Percentiles rank a stretch among this genome's conserved stretches.
Evolutionary conservation across 257 asterid species (phyloP).

Genomic region (Przewalskia tangutica): DNA sequence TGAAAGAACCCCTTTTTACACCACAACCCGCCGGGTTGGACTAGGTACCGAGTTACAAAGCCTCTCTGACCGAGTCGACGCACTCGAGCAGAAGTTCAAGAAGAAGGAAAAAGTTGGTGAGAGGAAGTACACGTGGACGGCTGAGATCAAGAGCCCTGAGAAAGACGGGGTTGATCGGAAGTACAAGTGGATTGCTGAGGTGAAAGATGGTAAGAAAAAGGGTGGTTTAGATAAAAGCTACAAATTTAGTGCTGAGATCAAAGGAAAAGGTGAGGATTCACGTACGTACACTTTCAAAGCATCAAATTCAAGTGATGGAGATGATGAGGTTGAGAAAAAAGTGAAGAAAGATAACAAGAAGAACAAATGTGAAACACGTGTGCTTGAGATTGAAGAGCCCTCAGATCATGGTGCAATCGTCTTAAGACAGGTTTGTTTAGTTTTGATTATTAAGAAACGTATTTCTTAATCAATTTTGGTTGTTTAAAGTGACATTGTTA

Average conservation of each 20-base stretch:
- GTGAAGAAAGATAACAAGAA: constrained; percentile 26
- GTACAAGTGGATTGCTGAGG: constrained; percentile 67
- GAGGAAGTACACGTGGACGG: constrained; percentile 78
- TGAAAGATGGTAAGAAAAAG: constrained; percentile 52
- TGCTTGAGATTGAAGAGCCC: constrained; percentile 58
- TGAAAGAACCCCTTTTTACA: constrained; percentile 34
- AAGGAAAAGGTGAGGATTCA: constrained; percentile 43
- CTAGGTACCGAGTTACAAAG: constrained; percentile 26
- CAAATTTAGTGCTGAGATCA: constrained; percentile 67
- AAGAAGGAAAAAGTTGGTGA: constrained; percentile 32
- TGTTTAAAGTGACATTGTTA: neutral
- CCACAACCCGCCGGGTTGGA: constrained; percentile 39
- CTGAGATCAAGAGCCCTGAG: constrained; percentile 64
- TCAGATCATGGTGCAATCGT: constrained; percentile 56
- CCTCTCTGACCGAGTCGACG: constrained; percentile 65
- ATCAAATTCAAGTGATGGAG: constrained; percentile 21
- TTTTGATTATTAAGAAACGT: neutral
- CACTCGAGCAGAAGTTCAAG: constrained; percentile 34
- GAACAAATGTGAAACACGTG: constrained; percentile 27
- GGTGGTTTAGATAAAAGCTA: constrained; percentile 32
- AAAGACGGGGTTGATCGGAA: constrained; percentile 46
- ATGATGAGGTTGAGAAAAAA: constrained; percentile 31
- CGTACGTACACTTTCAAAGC: constrained; percentile 53
- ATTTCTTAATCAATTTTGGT: neutral
- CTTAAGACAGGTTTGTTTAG: constrained; percentile 68